Evolutionary conservation across 257 asterid species (phyloP).

Genomic region (Jacaranda mimosifolia): DNA sequence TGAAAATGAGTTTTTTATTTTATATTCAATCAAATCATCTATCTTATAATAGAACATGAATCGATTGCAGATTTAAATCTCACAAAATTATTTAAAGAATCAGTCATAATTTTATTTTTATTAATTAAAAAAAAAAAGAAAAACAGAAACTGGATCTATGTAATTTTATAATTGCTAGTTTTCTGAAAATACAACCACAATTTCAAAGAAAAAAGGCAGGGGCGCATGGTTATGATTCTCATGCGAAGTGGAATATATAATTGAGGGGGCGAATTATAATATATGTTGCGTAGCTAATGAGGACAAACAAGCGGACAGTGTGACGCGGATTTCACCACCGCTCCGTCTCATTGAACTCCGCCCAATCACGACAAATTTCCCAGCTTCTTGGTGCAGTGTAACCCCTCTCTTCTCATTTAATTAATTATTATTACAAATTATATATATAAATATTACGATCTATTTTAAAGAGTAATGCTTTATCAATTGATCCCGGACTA

Average conservation of each 20-base stretch:
- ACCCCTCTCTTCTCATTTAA: not conserved
- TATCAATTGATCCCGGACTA: conserved; percentile 15
- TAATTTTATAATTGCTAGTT: not conserved
- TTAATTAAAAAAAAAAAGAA: too few species aligned
- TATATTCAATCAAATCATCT: too few species aligned
- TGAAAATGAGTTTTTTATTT: too few species aligned
- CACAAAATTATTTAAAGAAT: too few species aligned
- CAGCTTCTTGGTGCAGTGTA: conserved; percentile 44
- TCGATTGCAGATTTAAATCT: too few species aligned
- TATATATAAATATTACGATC: not conserved
- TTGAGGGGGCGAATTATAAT: not conserved
- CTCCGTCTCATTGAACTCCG: conserved; percentile 23
- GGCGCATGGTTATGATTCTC: conserved; percentile 14
- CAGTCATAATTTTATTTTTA: too few species aligned
- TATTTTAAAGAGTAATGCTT: not conserved
- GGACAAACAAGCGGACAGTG: conserved; percentile 24
- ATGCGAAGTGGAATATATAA: conserved; percentile 25
- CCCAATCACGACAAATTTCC: conserved; percentile 32
- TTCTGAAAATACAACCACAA: not conserved
- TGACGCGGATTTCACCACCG: conserved; percentile 43
- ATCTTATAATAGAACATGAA: too few species aligned
- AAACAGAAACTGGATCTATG: too few species aligned
- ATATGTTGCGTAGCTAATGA: conserved; percentile 8
- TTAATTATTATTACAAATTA: not conserved
- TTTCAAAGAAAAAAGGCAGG: not conserved